Percentiles rank a stretch among this genome's conserved stretches.
These are phyloP conservation scores for Sporisorium exsertum DNA, from an alignment of 1,284 basidiomycete genomes.

Conservation along the genomic window DNA sequence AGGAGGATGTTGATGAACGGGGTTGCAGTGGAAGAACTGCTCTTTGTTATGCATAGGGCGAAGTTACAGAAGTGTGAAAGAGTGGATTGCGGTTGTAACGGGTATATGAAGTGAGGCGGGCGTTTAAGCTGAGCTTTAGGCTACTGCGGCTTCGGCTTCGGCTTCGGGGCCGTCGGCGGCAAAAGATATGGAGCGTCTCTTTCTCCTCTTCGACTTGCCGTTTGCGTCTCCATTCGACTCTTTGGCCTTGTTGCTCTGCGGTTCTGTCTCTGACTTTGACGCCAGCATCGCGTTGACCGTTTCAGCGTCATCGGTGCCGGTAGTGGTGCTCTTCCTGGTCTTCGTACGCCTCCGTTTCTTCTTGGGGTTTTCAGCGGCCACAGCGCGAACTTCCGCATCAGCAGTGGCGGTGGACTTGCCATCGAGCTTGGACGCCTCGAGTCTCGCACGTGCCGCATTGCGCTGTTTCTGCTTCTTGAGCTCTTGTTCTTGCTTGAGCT, in stretches of 20 bases:
- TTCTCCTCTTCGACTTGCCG: conserved; percentile 5
- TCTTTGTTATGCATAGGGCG: conserved; percentile 4
- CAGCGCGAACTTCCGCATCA: neutral
- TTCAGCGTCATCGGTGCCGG: neutral
- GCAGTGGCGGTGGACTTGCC: neutral
- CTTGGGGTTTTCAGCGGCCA: neutral
- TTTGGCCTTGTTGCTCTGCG: neutral
- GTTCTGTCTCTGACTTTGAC: neutral
- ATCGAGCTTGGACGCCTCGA: conserved; percentile 21
- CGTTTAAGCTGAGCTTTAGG: conserved; percentile 16
- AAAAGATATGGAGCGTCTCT: neutral
- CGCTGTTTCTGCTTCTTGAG: conserved; percentile 69
- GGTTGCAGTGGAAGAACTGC: neutral
- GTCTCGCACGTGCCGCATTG: conserved; percentile 18
- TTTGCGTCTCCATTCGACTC: neutral
- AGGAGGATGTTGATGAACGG: neutral
- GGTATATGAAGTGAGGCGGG: neutral
- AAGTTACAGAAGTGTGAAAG: neutral
- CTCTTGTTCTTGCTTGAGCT: conserved; percentile 69
- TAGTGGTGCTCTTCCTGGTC: neutral
- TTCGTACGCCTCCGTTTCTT: conserved; percentile 19
- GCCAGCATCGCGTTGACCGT: neutral
- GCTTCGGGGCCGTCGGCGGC: neutral
- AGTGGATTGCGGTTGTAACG: neutral
- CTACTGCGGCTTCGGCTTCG: conserved; percentile 1